phyloP scores from a whole-genome alignment of 805 yeast species.

The Saccharomycopsis microspora region DNA sequence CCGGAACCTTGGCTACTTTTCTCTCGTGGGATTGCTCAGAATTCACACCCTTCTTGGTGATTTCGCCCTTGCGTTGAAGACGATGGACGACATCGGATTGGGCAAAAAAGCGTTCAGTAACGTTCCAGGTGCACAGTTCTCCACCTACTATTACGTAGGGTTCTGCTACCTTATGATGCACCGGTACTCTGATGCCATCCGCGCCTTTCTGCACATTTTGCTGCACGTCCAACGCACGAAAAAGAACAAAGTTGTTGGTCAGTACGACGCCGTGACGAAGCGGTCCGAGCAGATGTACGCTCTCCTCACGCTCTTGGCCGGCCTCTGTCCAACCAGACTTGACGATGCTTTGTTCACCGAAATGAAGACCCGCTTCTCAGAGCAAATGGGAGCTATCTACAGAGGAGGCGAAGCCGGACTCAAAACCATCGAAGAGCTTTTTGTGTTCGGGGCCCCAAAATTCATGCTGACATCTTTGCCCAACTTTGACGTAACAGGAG shows the following conservation, averaged over 20 bases:
- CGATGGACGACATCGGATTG: slow-evolving; percentile 35
- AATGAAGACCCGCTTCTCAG: slow-evolving; percentile 36
- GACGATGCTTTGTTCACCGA: slow-evolving; percentile 33
- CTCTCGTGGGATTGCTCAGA: slow-evolving; percentile 36
- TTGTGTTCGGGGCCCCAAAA: slow-evolving; percentile 36
- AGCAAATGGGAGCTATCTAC: slow-evolving; percentile 29
- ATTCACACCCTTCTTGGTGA: slow-evolving; percentile 40
- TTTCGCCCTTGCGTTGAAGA: slow-evolving; percentile 36
- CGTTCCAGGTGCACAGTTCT: slow-evolving; percentile 38
- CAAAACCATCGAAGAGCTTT: slow-evolving; percentile 33
- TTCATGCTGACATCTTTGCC: slow-evolving; percentile 32
- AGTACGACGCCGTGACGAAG: slow-evolving; percentile 35
- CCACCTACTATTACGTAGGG: slow-evolving; percentile 40
- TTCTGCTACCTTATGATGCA: slow-evolving; percentile 39
- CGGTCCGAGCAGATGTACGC: slow-evolving; percentile 42
- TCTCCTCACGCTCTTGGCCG: slow-evolving; percentile 32
- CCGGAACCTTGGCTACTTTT: slow-evolving; percentile 36
- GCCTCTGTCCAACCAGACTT: slow-evolving; percentile 34
- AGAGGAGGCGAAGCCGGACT: slow-evolving; percentile 33
- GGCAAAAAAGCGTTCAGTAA: slow-evolving; percentile 33
- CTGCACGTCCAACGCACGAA: slow-evolving; percentile 35
- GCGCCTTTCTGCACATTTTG: slow-evolving; percentile 35
- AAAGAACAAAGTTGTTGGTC: slow-evolving; percentile 30
- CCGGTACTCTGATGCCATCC: slow-evolving; percentile 39
- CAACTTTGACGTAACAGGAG: slow-evolving; percentile 22